These are phyloP conservation scores for Nitzschia inconspicua DNA, from an alignment of 108 stramenopile genomes.

Conservation along the genomic window DNA sequence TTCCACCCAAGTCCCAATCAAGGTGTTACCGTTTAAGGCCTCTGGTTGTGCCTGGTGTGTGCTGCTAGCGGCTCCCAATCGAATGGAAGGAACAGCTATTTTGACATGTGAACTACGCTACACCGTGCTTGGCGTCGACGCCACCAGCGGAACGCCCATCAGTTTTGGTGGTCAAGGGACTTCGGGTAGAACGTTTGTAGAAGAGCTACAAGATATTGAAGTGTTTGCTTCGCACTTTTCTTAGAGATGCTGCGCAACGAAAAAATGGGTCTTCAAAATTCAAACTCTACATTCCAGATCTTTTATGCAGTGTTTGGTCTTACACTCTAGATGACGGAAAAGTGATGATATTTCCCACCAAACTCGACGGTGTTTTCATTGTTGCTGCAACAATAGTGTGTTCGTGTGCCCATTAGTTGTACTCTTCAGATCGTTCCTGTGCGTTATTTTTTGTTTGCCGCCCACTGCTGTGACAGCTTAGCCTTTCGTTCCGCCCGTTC, in stretches of 20 bases:
- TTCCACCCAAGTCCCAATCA: conserved; percentile 61
- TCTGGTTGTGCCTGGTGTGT: conserved; percentile 83
- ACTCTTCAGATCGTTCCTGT: not conserved
- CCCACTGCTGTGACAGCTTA: conserved; percentile 34
- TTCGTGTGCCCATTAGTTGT: too few relatives aligned
- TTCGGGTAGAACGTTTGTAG: conserved; percentile 64
- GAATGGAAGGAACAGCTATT: conserved; percentile 75
- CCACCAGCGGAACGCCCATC: conserved; percentile 53
- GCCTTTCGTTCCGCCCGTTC: conserved; percentile 41
- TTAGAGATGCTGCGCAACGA: not conserved
- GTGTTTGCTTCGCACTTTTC: conserved; percentile 68
- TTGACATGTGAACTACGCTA: conserved; percentile 85
- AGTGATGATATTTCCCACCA: too few relatives aligned
- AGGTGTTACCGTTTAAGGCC: conserved; percentile 55
- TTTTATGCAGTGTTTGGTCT: not conserved
- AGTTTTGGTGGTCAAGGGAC: conserved; percentile 40
- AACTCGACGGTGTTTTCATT: not conserved
- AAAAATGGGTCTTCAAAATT: not conserved
- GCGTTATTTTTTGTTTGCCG: conserved; percentile 22
- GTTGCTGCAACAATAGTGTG: not conserved
- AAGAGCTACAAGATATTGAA: conserved; percentile 87
- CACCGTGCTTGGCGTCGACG: conserved; percentile 65
- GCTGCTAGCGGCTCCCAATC: conserved; percentile 62
- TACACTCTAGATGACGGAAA: too few relatives aligned
- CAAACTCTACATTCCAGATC: not conserved